Evolutionary conservation across 768 basidiomycete genomes (phyloP).

Genomic region (Cystobasidium tubakii): DNA sequence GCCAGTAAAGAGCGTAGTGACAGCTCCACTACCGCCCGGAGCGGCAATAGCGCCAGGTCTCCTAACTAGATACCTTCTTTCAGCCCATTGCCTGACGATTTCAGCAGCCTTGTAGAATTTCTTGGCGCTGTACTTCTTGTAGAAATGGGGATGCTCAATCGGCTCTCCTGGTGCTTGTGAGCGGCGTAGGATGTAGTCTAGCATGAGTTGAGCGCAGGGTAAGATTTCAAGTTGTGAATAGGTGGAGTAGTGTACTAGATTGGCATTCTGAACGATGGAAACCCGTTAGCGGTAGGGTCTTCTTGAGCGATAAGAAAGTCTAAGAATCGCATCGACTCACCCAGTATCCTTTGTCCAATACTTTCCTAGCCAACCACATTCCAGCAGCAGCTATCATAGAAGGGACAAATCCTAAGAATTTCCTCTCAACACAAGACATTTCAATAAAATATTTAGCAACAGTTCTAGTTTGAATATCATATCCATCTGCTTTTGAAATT

Average conservation of each 20-base stretch:
- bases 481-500: conserved; percentile 87
- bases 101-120: conserved; percentile 78
- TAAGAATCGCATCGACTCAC: too few relatives aligned
- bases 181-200: conserved; percentile 67
- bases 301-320: too few relatives aligned
- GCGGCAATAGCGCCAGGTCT: not conserved
- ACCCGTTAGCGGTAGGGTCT: too few relatives aligned
- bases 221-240: conserved; percentile 74
- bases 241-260: conserved; percentile 77
- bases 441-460: conserved; percentile 87
- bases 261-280: conserved; percentile 63
- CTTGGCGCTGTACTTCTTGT: conserved; percentile 81
- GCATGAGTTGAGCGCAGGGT: conserved; percentile 75
- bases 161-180: conserved; percentile 30
- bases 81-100: conserved; percentile 78
- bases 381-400: conserved; percentile 75
- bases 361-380: conserved; percentile 75
- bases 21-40: not conserved
- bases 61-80: conserved; percentile 54
- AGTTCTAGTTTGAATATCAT: conserved; percentile 75
- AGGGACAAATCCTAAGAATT: conserved; percentile 67
- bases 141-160: conserved; percentile 66
- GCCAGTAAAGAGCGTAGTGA: conserved; percentile 8
- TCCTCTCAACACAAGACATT: conserved; percentile 72
- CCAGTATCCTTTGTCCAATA: conserved; percentile 77